Evolutionary conservation across 2,329 filamentous ascomycete species (phyloP).

Genomic region (Talaromyces verruculosus): DNA sequence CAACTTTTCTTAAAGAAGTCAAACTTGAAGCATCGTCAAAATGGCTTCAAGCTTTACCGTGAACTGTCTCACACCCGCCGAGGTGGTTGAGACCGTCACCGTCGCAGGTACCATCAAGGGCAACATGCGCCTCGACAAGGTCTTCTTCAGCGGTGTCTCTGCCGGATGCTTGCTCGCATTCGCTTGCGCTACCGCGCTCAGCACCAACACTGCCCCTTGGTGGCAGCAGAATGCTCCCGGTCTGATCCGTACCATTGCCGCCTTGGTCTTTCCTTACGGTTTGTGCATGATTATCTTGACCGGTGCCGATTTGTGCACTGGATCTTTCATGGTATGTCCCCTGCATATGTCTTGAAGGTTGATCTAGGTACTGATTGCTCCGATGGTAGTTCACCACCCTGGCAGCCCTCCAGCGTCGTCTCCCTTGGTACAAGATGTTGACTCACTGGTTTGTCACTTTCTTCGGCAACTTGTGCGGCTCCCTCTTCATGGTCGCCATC

Average conservation of each 20-base stretch:
- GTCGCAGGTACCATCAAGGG: conserved; percentile 54
- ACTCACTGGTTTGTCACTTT: conserved; percentile 23
- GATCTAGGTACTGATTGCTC: background rate
- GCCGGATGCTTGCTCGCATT: conserved; percentile 56
- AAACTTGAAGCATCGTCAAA: background rate
- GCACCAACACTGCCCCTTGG: conserved; percentile 50
- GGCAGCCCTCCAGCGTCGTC: conserved; percentile 45
- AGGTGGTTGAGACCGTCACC: conserved; percentile 54
- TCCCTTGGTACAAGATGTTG: conserved; percentile 55
- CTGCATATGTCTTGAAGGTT: background rate
- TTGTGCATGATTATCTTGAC: conserved; percentile 52
- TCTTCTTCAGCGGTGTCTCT: conserved; percentile 54
- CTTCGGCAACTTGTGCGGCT: conserved; percentile 19
- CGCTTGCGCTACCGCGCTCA: conserved; percentile 50
- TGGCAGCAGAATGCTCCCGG: conserved; percentile 52
- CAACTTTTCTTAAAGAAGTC: background rate
- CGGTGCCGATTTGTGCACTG: conserved; percentile 52
- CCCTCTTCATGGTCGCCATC: conserved; percentile 20
- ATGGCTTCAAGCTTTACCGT: conserved; percentile 24
- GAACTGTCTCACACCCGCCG: conserved; percentile 48
- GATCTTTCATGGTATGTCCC: conserved; percentile 44
- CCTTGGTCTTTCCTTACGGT: conserved; percentile 53
- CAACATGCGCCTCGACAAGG: conserved; percentile 54
- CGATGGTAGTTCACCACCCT: conserved; percentile 44
- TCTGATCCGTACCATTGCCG: conserved; percentile 48